Evolutionary conservation across 2,329 filamentous ascomycete genomes (phyloP).

Genomic region (Paracamarosporium sp.): DNA sequence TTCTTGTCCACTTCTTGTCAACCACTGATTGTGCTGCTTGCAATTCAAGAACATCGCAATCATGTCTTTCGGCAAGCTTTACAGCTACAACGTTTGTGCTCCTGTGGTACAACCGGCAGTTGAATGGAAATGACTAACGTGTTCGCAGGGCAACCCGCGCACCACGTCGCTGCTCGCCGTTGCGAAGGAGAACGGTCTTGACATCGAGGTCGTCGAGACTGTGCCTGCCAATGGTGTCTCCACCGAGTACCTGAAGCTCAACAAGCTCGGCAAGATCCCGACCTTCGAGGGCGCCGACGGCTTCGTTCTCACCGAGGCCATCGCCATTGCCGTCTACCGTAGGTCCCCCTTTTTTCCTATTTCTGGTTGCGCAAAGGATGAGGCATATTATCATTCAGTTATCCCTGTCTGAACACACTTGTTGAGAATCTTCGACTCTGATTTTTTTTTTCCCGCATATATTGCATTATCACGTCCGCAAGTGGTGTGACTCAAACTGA

Average conservation of each 20-base stretch:
- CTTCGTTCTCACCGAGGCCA: constrained; percentile 85
- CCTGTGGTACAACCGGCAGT: neutral
- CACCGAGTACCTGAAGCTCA: constrained; percentile 82
- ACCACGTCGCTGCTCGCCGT: constrained; percentile 87
- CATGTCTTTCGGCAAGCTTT: constrained; percentile 98
- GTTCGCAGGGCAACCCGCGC: constrained; percentile 80
- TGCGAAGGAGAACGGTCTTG: constrained; percentile 96
- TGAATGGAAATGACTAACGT: constrained; percentile 30
- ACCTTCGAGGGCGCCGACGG: constrained; percentile 93
- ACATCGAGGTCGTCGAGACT: constrained; percentile 82
- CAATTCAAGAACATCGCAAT: constrained; percentile 53
- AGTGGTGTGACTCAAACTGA: constrained; percentile 38
- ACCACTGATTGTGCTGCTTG: constrained; percentile 38
- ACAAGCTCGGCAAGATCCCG: constrained; percentile 89
- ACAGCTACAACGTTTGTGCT: constrained; percentile 70
- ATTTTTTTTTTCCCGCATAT: constrained; percentile 74
- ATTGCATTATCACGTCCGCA: constrained; percentile 19
- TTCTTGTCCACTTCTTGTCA: constrained; percentile 27
- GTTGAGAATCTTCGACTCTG: constrained; percentile 82
- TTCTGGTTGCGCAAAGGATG: constrained; percentile 63
- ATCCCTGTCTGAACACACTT: constrained; percentile 90
- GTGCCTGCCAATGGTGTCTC: constrained; percentile 69
- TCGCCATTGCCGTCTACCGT: constrained; percentile 98
- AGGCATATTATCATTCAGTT: constrained; percentile 68
- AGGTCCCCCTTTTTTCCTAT: constrained; percentile 57